These are phyloP conservation scores for Russula lepida DNA, from an alignment of 768 basidiomycete species.

Conservation along the genomic window DNA sequence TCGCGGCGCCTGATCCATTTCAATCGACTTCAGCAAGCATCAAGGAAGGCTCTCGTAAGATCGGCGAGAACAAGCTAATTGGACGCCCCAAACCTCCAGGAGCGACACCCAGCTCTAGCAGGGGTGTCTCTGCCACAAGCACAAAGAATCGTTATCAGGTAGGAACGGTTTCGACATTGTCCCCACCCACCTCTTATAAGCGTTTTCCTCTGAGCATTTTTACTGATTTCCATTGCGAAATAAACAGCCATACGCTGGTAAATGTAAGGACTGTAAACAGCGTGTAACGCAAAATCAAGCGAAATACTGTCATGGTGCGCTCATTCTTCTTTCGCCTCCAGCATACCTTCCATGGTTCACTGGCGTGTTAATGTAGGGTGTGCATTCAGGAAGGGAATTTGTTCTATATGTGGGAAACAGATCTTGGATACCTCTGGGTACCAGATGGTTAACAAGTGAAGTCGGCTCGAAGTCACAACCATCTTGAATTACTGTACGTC, in stretches of 20 bases:
- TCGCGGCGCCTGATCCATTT: slow-evolving; percentile 87
- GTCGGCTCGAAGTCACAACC: slow-evolving; percentile 12
- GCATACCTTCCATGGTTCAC: not conserved
- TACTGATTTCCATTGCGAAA: slow-evolving; percentile 13
- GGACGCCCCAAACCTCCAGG: slow-evolving; percentile 37
- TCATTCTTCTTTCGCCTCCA: not conserved
- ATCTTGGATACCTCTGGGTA: slow-evolving; percentile 80
- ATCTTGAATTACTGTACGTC: not conserved
- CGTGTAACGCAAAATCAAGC: slow-evolving; percentile 77
- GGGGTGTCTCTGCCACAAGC: slow-evolving; percentile 33
- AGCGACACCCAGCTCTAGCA: slow-evolving; percentile 15
- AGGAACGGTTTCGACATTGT: slow-evolving; percentile 24
- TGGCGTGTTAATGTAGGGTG: slow-evolving; percentile 44
- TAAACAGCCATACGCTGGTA: slow-evolving; percentile 69
- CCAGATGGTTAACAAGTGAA: slow-evolving; percentile 73
- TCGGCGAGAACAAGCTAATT: slow-evolving; percentile 81
- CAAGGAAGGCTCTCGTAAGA: slow-evolving; percentile 71
- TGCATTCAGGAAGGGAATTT: slow-evolving; percentile 80
- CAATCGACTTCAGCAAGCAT: slow-evolving; percentile 61
- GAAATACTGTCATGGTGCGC: slow-evolving; percentile 81
- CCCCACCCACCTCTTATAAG: not conserved
- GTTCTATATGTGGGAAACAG: slow-evolving; percentile 81
- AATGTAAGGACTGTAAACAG: slow-evolving; percentile 85
- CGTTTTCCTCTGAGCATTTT: slow-evolving; percentile 7
- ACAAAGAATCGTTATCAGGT: slow-evolving; percentile 76